These are phyloP conservation scores for Endocladia muricata DNA, from an alignment of 31 red algal species.

Conservation along the genomic window DNA sequence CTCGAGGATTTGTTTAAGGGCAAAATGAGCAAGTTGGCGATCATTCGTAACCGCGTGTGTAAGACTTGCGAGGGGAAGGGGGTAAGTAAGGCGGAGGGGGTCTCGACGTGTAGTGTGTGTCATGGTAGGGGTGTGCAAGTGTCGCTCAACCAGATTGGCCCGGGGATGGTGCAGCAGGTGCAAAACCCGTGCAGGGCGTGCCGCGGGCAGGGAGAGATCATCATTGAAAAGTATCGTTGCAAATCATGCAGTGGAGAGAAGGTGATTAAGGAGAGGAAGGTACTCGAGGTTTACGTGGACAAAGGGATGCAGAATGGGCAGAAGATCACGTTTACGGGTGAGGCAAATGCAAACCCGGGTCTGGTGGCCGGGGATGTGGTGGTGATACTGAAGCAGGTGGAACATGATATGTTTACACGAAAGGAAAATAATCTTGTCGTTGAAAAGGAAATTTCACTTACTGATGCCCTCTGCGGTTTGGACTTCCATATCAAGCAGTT, in stretches of 20 bases:
- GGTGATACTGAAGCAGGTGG: conserved; percentile 88
- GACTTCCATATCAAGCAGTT: conserved; percentile 83
- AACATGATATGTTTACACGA: conserved; percentile 78
- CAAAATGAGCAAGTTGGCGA: conserved; percentile 92
- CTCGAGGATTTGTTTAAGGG: conserved; percentile 98
- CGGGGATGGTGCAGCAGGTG: conserved; percentile 99
- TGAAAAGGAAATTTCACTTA: conserved; percentile 77
- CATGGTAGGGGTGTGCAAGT: conserved; percentile 82
- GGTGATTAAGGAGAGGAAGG: conserved; percentile 92
- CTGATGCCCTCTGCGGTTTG: conserved; percentile 87
- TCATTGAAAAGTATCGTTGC: conserved; percentile 76
- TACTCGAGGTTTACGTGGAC: conserved; percentile 92
- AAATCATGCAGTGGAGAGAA: conserved; percentile 74
- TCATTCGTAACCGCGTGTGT: conserved; percentile 94
- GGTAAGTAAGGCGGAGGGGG: conserved; percentile 46
- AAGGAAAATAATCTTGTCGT: conserved; percentile 85
- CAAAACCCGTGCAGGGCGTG: conserved; percentile 83
- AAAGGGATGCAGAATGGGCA: conserved; percentile 93
- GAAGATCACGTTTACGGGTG: conserved; percentile 89
- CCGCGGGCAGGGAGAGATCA: conserved; percentile 67
- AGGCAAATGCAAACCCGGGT: conserved; percentile 94
- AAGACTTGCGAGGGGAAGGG: conserved; percentile 79
- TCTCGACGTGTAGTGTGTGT: conserved; percentile 70
- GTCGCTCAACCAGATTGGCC: conserved; percentile 86
- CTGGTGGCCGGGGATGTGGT: conserved; percentile 87